Conservation (phyloP, 257 asterid genomes). For the Gynochthodes officinalis region DNA sequence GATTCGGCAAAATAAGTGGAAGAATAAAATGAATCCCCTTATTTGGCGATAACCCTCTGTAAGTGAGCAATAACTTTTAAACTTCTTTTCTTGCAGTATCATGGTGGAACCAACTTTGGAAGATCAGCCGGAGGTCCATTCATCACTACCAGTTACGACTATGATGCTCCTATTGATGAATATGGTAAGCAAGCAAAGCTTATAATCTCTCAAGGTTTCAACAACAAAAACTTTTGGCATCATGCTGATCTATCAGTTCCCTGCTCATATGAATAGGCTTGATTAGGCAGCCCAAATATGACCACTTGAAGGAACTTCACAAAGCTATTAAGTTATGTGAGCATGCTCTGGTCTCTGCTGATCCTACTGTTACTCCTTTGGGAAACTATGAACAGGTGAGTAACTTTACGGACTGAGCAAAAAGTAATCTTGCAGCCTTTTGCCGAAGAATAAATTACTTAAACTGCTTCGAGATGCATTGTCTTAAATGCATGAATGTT, state of each 20-base stretch:
- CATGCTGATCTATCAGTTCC: constrained; percentile 4
- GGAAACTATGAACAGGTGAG: constrained; percentile 84
- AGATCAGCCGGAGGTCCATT: constrained; percentile 98
- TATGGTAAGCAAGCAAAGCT: constrained; percentile 50
- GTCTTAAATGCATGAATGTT: neutral
- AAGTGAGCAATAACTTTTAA: neutral
- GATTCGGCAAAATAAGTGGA: neutral
- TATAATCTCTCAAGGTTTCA: neutral
- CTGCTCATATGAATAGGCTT: constrained; percentile 46
- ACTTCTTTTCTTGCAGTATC: constrained; percentile 51
- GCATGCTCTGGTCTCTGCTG: constrained; percentile 63
- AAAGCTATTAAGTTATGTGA: constrained; percentile 70
- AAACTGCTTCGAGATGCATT: neutral
- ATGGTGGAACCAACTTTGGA: constrained; percentile 97
- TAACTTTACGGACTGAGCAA: neutral
- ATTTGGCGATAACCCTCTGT: neutral
- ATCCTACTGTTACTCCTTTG: constrained; percentile 48
- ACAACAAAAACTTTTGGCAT: neutral
- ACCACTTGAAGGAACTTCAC: constrained; percentile 83
- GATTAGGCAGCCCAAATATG: constrained; percentile 82
- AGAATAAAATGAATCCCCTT: neutral
- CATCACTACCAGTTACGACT: constrained; percentile 92
- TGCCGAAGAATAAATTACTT: neutral
- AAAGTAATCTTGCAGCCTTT: neutral
- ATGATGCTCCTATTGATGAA: constrained; percentile 98